Evolutionary conservation across 2,329 filamentous ascomycete genomes (phyloP).

Genomic region (Cladophialophora bantiana): DNA sequence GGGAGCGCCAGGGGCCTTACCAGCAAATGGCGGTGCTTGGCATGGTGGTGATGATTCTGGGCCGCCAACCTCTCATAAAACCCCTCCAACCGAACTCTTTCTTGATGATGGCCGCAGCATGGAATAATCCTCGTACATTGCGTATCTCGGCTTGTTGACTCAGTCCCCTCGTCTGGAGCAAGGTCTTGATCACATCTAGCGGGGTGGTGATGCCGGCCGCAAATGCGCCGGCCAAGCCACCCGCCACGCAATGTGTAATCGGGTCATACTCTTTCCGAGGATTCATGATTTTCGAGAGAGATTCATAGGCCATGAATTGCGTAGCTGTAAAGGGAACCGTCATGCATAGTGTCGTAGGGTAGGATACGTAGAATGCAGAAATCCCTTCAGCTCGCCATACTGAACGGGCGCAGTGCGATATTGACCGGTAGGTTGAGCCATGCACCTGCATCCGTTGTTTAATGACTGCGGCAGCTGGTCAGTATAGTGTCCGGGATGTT

Average conservation of each 20-base stretch:
- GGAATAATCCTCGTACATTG: conserved; percentile 80
- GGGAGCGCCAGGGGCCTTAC: conserved; percentile 58
- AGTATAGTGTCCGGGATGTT: conserved; percentile 32
- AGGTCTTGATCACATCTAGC: conserved; percentile 97
- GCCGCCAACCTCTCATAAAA: conserved; percentile 92
- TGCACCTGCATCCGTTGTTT: conserved; percentile 99
- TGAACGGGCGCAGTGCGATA: conserved; percentile 84
- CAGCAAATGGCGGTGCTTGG: conserved; percentile 99
- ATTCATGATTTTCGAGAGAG: conserved; percentile 92
- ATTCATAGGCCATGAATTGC: conserved; percentile 97
- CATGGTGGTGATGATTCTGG: conserved; percentile 94
- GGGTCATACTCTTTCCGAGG: conserved; percentile 82
- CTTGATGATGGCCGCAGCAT: conserved; percentile 82
- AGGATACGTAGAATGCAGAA: conserved; percentile 95
- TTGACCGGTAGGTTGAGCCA: conserved; percentile 87
- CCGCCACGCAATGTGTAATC: conserved; percentile 89
- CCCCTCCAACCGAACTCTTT: conserved; percentile 82
- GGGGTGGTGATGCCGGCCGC: conserved; percentile 94
- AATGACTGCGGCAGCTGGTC: conserved; percentile 70
- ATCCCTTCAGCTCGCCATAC: conserved; percentile 89
- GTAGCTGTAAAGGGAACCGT: conserved; percentile 97
- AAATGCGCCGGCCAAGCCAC: conserved; percentile 89
- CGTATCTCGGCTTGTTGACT: conserved; percentile 81
- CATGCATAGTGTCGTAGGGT: conserved; percentile 97
- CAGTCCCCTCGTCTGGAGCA: conserved; percentile 90